Evolutionary conservation across 2,329 filamentous ascomycete species (phyloP).

Genomic region (Colletotrichum sp.): DNA sequence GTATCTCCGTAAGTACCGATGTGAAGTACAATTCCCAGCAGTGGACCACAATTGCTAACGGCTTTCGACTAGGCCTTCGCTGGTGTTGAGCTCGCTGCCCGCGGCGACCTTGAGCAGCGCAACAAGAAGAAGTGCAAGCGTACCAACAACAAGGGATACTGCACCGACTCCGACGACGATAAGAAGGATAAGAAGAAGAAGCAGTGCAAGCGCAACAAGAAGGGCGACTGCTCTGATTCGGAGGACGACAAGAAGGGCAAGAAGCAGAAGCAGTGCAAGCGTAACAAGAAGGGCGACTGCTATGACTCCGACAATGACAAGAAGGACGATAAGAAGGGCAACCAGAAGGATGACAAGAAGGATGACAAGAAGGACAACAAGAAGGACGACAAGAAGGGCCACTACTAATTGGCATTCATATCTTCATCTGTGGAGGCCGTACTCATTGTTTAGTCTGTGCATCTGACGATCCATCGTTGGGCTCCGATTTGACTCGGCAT

Average conservation of each 20-base stretch:
- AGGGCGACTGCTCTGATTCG: constrained; percentile 9
- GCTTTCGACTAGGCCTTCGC: not conserved
- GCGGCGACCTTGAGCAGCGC: constrained; percentile 3
- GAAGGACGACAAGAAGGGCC: not conserved
- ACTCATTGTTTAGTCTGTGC: not conserved
- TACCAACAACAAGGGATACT: constrained; percentile 4
- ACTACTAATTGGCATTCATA: not conserved
- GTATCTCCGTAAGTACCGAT: not conserved
- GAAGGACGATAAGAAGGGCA: not conserved
- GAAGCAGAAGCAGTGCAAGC: constrained; percentile 6
- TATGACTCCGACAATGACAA: not conserved
- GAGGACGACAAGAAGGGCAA: not conserved
- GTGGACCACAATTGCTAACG: not conserved
- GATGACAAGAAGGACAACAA: constrained; percentile 4
- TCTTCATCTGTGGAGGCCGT: not conserved
- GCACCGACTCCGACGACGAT: not conserved
- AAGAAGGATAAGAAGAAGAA: constrained; percentile 2
- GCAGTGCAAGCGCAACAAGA: constrained; percentile 17
- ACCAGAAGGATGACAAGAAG: not conserved
- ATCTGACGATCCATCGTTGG: not conserved
- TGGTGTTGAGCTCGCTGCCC: not conserved
- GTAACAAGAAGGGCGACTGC: constrained; percentile 9
- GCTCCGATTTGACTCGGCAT: not conserved
- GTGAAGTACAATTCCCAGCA: not conserved
- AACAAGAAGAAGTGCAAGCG: constrained; percentile 12